Evolutionary conservation across 257 asterid species (phyloP), one percentile per base, ranked within the genome.

Genomic region (Solanum tarijense): DNA sequence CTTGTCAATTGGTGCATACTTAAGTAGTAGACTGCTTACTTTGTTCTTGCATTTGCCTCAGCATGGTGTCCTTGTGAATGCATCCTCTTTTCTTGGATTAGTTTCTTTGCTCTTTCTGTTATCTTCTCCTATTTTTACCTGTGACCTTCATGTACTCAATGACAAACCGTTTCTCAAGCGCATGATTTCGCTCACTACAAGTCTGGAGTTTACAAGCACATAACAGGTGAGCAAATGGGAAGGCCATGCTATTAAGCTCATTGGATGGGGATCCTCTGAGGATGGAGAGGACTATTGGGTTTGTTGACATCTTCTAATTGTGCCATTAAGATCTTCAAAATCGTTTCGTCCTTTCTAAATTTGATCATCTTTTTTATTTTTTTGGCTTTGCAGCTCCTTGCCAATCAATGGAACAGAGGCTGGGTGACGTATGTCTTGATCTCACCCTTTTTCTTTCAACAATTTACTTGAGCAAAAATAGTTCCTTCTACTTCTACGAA

Each of bases 251-350:
- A 35, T 35, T 35, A 97, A 97, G 92, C 93, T 97, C 84, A 95
- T 97, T 25, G 99, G 98, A 88, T 96, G 98, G 98, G 99, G 98
- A 89, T 93, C 98, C 60, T 69, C 91, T 5, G 95, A 92, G 21
- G 92, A 90, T 34, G 99, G 99, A 85, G 98, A 94, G 89, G 98
- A 97, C 90, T 97, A 96, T 85, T 97, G 99, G 99, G 98, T 96
- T 89, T 87, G 85, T 78, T 43, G 48, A 68, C 34, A 16, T 72
- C 12, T 55, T 86, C 84, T 10, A 18, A 21, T 58, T 55, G 43
- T 73, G 52, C 20, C 55, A 75, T 75, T 27, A 35, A 31, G 13
- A 18, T 73, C 68, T 78, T 65, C 36, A n/a, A 43, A 16, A 55
- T 36, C 43, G 12, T 85, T 43, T 27, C 8, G 36, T 16, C 38